These are phyloP conservation scores for Barnettozyma wickerhamii DNA, from an alignment of 805 yeast genomes.

Conservation along the genomic window DNA sequence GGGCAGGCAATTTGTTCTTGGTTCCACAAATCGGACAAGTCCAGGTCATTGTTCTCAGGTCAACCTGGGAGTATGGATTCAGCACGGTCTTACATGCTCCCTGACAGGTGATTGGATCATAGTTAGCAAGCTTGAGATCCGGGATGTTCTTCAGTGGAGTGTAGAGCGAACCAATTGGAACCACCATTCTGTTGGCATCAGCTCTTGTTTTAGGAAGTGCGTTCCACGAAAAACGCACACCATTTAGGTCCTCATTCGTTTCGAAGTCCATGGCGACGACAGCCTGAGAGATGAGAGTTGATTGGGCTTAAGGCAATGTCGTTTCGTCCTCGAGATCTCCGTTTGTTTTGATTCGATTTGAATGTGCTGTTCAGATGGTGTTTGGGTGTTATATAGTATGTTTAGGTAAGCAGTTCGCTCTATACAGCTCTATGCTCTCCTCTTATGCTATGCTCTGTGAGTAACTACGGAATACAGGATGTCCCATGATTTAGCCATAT, in stretches of 20 bases:
- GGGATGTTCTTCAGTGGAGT: constrained; percentile 87
- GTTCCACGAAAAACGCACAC: constrained; percentile 75
- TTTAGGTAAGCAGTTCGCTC: too few relatives aligned
- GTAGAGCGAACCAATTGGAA: constrained; percentile 91
- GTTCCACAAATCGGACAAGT: constrained; percentile 77
- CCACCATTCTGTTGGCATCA: constrained; percentile 87
- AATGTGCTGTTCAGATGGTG: constrained; percentile 8
- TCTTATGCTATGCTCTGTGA: neutral
- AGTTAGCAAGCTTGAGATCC: constrained; percentile 70
- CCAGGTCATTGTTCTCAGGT: constrained; percentile 74
- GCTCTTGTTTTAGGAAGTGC: constrained; percentile 84
- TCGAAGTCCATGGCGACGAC: constrained; percentile 39
- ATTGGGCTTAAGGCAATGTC: too few relatives aligned
- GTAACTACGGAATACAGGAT: too few relatives aligned
- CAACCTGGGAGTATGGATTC: constrained; percentile 84
- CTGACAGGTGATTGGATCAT: constrained; percentile 81
- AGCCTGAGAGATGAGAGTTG: neutral
- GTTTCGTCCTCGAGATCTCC: neutral
- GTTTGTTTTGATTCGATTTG: neutral
- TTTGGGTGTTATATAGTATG: constrained; percentile 8
- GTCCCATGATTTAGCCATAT: too few relatives aligned
- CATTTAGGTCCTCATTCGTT: constrained; percentile 65
- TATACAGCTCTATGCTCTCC: too few relatives aligned
- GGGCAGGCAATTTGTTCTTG: constrained; percentile 78
- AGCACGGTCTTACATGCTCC: constrained; percentile 78